Base-by-base conservation (phyloP, 345 rosid species). In the Anastatica hierochuntica region DNA sequence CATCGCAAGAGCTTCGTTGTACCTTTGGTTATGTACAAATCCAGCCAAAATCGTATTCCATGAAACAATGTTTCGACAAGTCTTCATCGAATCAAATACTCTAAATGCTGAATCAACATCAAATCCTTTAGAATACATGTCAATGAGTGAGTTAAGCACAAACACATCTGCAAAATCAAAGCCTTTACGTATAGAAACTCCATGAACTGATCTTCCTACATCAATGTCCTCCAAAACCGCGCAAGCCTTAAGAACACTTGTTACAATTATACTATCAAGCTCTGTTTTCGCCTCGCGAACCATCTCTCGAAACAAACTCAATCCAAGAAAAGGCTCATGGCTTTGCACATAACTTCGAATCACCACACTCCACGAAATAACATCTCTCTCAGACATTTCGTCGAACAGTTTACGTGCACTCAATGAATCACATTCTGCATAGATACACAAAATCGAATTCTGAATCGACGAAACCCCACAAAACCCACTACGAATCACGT, bases 1-100 rank as follows among this genome's bases (percentile, higher is more conserved):
- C 74, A 76, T 19, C 15, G 53, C 43, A 10, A 78, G 52, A 44
- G 85, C 94, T 53, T 79, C 75, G 2, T 43, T 9, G 23, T 68
- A 75, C 66, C 73, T 72, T 49, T 72, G 63, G 52, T 72, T 72
- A 2, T 61, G 59, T 57, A 78, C 76, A 37, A 71, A 76, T 43
- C 94, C 87, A 24, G 82, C 73, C 49, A 78, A 45, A 52, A 80
- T 63, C 5, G 82, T 78, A 65, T 82, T 88, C 96, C 90, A 82
- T 1, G 84, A 78, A 62, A 82, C 77, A 1, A 20, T 67, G 67
- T 82, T 82, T 69, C 60, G 62, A 45, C 3, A 27, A 43, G 67
- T 49, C 40, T n/a, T n/a, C n/a, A 66, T 74, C 63, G 62, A 76
- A 31, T 53, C 36, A 61, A 82, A 84, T 31, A 82, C 78, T 38